These are phyloP conservation scores for Penicillium pancosmium DNA, from an alignment of 495 filamentous ascomycete genomes.

Conservation along the genomic window DNA sequence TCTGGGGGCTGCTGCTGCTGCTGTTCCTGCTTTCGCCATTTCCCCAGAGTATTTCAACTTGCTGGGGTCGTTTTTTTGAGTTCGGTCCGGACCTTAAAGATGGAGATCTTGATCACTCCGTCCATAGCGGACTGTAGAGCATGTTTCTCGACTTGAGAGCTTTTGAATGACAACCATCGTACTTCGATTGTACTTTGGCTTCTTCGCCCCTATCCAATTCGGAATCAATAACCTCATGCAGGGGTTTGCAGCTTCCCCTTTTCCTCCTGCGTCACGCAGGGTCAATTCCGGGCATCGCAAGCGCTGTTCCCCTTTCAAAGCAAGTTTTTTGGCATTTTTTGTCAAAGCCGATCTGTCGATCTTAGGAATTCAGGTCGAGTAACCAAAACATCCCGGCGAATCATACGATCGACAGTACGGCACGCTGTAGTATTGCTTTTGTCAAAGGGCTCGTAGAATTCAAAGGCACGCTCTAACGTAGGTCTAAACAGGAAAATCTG, in stretches of 20 bases:
- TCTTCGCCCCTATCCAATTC: background rate
- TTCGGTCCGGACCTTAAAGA: background rate
- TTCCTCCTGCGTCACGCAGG: slow-evolving; percentile 6
- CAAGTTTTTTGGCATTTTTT: background rate
- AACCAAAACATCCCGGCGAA: background rate
- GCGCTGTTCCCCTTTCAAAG: background rate
- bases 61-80: background rate
- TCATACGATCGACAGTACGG: background rate
- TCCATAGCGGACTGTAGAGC: too few relatives aligned
- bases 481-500: slow-evolving; percentile 1
- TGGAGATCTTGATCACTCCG: background rate
- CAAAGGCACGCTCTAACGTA: background rate
- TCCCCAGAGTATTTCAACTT: slow-evolving; percentile 5
- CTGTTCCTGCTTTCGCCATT: background rate
- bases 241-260: slow-evolving; percentile 5
- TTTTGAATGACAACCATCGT: background rate
- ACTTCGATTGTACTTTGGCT: background rate
- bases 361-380: slow-evolving; percentile 5
- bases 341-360: slow-evolving; percentile 8
- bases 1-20: background rate
- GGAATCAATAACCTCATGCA: slow-evolving; percentile 16
- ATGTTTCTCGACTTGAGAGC: too few relatives aligned
- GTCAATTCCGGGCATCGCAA: background rate
- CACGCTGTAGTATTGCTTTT: slow-evolving; percentile 6
- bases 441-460: background rate